Evolutionary conservation across 2,329 filamentous ascomycete genomes (phyloP).

Genomic region (Cladosporium sp.): DNA sequence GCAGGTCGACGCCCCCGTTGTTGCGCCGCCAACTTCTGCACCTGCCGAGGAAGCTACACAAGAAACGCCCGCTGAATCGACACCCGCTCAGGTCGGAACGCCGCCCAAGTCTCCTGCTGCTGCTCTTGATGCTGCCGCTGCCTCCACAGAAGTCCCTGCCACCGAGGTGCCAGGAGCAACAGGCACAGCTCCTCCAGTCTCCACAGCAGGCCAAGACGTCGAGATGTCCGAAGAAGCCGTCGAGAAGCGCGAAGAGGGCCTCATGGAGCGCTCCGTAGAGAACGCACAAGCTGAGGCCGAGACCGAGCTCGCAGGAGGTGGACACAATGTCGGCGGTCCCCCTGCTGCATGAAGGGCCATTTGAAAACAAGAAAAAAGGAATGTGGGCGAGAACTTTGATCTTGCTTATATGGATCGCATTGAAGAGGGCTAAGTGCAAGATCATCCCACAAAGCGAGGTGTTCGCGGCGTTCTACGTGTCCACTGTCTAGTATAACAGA

Average conservation of each 20-base stretch:
- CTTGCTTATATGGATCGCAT: not conserved
- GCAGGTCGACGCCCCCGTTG: constrained; percentile 24
- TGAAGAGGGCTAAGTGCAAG: not conserved
- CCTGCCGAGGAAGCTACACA: not conserved
- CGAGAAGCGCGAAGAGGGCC: constrained; percentile 34
- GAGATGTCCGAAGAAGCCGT: constrained; percentile 30
- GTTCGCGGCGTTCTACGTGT: constrained; percentile 15
- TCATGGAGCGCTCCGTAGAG: constrained; percentile 31
- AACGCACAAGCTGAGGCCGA: constrained; percentile 34
- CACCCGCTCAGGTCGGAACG: constrained; percentile 31
- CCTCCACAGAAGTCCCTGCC: constrained; percentile 3
- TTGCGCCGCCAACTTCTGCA: constrained; percentile 8
- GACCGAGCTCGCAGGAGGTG: constrained; percentile 28
- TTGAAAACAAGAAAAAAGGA: not conserved
- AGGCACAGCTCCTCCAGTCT: constrained; percentile 15
- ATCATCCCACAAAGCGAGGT: constrained; percentile 13
- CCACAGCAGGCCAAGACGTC: constrained; percentile 23
- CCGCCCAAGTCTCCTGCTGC: constrained; percentile 24
- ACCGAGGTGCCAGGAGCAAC: constrained; percentile 5
- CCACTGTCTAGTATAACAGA: not conserved
- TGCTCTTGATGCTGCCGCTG: not conserved
- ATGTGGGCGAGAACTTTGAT: not conserved
- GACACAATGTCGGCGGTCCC: constrained; percentile 23
- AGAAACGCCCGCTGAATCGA: constrained; percentile 34
- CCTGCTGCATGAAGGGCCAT: constrained; percentile 22